Evolutionary conservation across 352 stramenopile genomes (phyloP).

Genomic region (Peronospora farinosa): DNA sequence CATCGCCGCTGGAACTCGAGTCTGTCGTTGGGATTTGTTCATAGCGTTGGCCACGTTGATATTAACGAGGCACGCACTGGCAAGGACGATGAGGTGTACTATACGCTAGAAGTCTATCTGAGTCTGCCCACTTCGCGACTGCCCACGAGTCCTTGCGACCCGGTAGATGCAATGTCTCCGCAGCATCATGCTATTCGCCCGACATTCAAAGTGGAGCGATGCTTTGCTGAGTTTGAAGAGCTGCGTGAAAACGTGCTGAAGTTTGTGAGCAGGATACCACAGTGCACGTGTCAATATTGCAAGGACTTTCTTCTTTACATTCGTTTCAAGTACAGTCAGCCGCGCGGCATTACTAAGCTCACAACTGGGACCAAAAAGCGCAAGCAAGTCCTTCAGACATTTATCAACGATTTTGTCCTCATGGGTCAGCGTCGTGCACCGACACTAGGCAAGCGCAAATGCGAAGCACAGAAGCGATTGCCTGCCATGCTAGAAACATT

Average conservation of each 20-base stretch:
- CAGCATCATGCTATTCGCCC: constrained; percentile 6
- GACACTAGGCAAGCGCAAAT: constrained; percentile 25
- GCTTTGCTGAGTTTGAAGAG: constrained; percentile 50
- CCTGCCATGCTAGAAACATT: constrained; percentile 36
- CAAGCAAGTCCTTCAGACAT: constrained; percentile 25
- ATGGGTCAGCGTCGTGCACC: constrained; percentile 28
- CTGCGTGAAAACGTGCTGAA: constrained; percentile 37
- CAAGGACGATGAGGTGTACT: constrained; percentile 29
- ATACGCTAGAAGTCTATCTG: constrained; percentile 38
- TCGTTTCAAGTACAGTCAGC: constrained; percentile 34
- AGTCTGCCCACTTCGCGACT: constrained; percentile 29
- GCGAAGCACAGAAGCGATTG: constrained; percentile 33
- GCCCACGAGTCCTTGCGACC: constrained; percentile 21
- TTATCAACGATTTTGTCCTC: constrained; percentile 35
- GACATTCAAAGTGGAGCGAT: constrained; percentile 40
- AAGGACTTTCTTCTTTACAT: constrained; percentile 37
- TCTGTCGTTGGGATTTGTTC: constrained; percentile 34
- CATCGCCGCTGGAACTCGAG: constrained; percentile 32
- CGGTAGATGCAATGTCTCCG: constrained; percentile 1
- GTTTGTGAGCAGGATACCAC: constrained; percentile 27
- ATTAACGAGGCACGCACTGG: constrained; percentile 29
- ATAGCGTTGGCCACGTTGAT: constrained; percentile 40
- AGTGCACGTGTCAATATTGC: constrained; percentile 36
- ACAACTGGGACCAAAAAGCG: constrained; percentile 27
- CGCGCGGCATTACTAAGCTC: constrained; percentile 31